Base-by-base conservation (phyloP, 75 land plant species). In the Sequoiadendron giganteum region DNA sequence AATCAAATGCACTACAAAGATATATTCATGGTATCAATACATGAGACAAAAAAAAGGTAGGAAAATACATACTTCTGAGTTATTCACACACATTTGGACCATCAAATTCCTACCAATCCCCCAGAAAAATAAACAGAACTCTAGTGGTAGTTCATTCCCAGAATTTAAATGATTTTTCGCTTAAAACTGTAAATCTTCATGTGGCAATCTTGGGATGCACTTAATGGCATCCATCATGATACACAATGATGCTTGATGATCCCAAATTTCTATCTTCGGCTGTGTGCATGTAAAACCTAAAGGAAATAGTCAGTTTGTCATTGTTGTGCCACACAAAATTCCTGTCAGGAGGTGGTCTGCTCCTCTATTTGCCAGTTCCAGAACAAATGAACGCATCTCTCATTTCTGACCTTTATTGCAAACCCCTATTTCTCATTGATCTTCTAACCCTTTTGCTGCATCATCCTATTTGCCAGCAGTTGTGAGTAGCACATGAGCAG, bases 401-500 rank as follows among this genome's bases (percentile, higher is more conserved):
- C 5, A 5, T 45, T 55, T 32, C 58, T 52, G 43, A 85, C 48
- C 48, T 52, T 1, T 85, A 28, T 55, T 55, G 38, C 38, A 36
- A 49, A 2, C 58, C 58, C 86, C 38, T 34, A 14, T n/a, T 85
- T 47, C 58, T 4, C 49, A 49, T 85, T 21, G 61, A 39, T 45
- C 4, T 49, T 32, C 58, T 85, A 30, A 85, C 61, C 30, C 18
- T 45, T 45, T 55, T 30, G 3, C 21, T 42, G 58, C 86, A 30
- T 85, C 47, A 30, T 28, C 52, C 38, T 36, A 36, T 40, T 13
- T 85, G 7, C 85, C 85, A 15, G 85, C 87, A 86, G 56, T 65
- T 32, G 38, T 36, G 65, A 14, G 89, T 1, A 88, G 38, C 87
- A 88, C 56, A 40, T 38, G 85, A 45, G 75, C 86, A 34, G 89